Base-by-base conservation (phyloP, 768 basidiomycete species). In the Collybia nuda region DNA sequence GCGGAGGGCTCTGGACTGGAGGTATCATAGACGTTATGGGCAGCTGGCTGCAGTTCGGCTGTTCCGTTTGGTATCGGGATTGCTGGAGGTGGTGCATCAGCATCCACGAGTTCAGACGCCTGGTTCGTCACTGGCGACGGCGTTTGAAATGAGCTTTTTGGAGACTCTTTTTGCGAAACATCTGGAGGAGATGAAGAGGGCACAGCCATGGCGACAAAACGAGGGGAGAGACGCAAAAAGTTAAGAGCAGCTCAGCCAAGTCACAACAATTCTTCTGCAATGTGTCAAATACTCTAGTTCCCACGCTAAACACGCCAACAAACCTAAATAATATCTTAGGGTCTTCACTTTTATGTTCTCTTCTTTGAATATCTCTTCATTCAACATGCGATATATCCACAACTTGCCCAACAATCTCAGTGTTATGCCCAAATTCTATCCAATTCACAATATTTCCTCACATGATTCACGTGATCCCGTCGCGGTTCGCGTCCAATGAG, bases 391-490 rank as follows among this genome's bases (percentile, higher is more conserved):
- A n/a, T n/a, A n/a, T n/a, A n/a, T n/a, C n/a, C n/a, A n/a, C n/a
- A n/a, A n/a, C n/a, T n/a, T n/a, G n/a, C n/a, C n/a, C n/a, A n/a
- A n/a, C n/a, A n/a, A n/a, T n/a, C n/a, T n/a, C n/a, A n/a, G n/a
- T n/a, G n/a, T n/a, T n/a, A n/a, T n/a, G n/a, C n/a, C n/a, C n/a
- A n/a, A n/a, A 26, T 26, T 26, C 24, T 7, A 32, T 32, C 32
- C 7, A 32, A 14, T 32, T 14, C 14, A 11, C 32, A 11, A 32
- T 32, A 32, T 32, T 12, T 28, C 17, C 24, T 19, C 17, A 22
- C 21, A 43, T 28, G 50, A 32, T 19, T 50, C 58, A 59, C 58
- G 53, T 59, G 58, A 15, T 4, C 50, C 49, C 52, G 57, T 57
- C 54, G 54, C 52, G 54, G 52, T 51, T 51, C 35, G 19, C n/a